A percentile compares a stretch with the other conserved stretches of the same genome.
phyloP scores from a whole-genome alignment of 2,329 filamentous ascomycete genomes.

The Neofusicoccum kwambonambiense region DNA sequence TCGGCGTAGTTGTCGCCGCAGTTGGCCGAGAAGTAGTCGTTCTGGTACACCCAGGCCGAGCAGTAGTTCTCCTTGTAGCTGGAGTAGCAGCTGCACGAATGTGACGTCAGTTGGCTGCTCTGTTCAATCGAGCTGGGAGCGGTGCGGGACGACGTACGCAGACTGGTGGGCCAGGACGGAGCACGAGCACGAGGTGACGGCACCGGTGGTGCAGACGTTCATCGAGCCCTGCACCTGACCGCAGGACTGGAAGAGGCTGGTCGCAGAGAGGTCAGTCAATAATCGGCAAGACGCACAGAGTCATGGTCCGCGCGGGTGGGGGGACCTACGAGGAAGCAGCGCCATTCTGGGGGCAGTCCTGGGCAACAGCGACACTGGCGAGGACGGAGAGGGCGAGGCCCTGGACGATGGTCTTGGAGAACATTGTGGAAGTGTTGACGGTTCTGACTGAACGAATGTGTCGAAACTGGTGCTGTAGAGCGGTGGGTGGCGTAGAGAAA shows the following conservation, averaged over 20 bases:
- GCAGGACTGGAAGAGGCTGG: conserved; percentile 4
- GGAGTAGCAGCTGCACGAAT: background rate
- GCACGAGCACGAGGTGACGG: conserved; percentile 9
- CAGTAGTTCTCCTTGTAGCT: conserved; percentile 8
- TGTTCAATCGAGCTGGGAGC: background rate
- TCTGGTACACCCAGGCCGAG: background rate
- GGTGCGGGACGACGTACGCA: background rate
- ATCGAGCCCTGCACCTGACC: conserved; percentile 13
- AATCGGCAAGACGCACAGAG: background rate
- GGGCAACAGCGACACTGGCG: background rate
- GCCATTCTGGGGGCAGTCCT: background rate
- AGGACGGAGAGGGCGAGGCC: conserved; percentile 5
- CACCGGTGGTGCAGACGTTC: conserved; percentile 16
- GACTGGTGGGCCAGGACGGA: conserved; percentile 3
- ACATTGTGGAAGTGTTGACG: background rate
- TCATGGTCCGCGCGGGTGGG: background rate
- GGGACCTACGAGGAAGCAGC: background rate
- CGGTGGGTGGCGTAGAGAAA: background rate
- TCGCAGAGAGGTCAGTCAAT: background rate
- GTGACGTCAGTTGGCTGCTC: background rate
- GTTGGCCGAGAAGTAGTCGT: conserved; percentile 14
- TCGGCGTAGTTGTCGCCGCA: conserved; percentile 3
- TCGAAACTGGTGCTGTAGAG: background rate
- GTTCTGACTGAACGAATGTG: background rate
- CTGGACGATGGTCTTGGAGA: conserved; percentile 2